Conservation (phyloP, 2,329 filamentous ascomycete genomes). For the Talaromyces sp. region DNA sequence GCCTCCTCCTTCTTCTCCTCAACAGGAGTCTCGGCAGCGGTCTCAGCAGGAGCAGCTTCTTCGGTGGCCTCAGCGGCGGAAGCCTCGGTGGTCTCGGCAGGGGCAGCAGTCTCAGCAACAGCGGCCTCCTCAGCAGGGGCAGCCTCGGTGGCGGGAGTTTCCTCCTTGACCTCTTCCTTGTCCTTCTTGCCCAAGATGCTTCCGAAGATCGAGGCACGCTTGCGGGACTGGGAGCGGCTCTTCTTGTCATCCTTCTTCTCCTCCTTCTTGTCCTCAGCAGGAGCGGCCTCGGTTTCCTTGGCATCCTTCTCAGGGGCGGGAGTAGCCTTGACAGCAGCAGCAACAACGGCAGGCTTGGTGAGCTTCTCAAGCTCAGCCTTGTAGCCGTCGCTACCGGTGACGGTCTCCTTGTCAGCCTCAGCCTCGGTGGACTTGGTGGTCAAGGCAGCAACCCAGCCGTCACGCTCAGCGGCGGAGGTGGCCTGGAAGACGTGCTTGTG, state of each 20-base stretch:
- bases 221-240: conserved; percentile 60
- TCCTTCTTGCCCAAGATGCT: conserved; percentile 60
- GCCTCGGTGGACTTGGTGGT: conserved; percentile 82
- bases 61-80: conserved; percentile 27
- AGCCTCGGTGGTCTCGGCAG: conserved; percentile 33
- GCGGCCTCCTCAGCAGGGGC: conserved; percentile 41
- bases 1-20: conserved; percentile 45
- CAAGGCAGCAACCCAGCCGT: conserved; percentile 85
- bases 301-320: conserved; percentile 21
- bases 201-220: conserved; percentile 60
- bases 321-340: conserved; percentile 25
- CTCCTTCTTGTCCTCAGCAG: conserved; percentile 42
- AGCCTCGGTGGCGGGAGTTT: conserved; percentile 33
- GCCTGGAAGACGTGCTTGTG: conserved; percentile 97
- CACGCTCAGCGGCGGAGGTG: conserved; percentile 69
- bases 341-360: conserved; percentile 46
- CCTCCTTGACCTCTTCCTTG: conserved; percentile 46
- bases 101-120: conserved; percentile 36
- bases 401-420: conserved; percentile 71
- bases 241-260: conserved; percentile 45
- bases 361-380: conserved; percentile 78
- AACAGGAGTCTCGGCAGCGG: conserved; percentile 35
- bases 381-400: conserved; percentile 80
- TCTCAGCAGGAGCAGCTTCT: conserved; percentile 40
- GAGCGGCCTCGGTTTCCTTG: conserved; percentile 39